Percentiles rank a stretch among this genome's conserved stretches.
phyloP scores from a whole-genome alignment of 208 protist genomes.

The Acanthamoeba healyi region DNA sequence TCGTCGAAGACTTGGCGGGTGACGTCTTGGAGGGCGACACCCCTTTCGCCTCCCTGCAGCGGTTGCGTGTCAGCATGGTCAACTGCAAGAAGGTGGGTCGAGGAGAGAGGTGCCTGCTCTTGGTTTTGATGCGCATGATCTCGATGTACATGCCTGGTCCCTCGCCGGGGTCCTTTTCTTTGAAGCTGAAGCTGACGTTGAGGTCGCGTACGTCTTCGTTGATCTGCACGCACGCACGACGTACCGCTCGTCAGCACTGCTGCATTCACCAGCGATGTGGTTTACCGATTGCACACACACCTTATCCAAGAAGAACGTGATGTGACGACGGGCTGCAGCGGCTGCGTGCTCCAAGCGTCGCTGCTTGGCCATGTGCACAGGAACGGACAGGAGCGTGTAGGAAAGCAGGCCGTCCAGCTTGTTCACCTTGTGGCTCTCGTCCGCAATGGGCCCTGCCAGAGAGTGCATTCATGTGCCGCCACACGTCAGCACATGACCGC shows the following conservation, averaged over 20 bases:
- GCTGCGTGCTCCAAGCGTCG: neutral
- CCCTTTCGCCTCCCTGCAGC: no score
- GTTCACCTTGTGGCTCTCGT: neutral
- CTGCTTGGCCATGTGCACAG: conserved; percentile 3
- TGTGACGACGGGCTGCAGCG: neutral
- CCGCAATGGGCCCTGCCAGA: neutral
- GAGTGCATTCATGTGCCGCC: no score
- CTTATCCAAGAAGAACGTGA: neutral
- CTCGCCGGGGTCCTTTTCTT: neutral
- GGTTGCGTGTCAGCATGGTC: neutral
- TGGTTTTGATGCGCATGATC: neutral
- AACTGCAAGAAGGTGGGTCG: neutral
- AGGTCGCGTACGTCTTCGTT: neutral
- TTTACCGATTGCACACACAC: neutral
- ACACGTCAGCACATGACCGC: neutral
- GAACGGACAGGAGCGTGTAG: conserved; percentile 2
- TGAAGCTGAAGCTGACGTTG: neutral
- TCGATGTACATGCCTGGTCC: neutral
- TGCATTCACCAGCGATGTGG: no score
- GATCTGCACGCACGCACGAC: no score
- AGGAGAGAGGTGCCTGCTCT: neutral
- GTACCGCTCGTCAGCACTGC: no score
- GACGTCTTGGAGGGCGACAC: no score
- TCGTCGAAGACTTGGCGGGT: no score
- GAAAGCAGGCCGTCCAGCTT: neutral